Conservation (phyloP, 495 filamentous ascomycete genomes). For the Annulohypoxylon stygium region DNA sequence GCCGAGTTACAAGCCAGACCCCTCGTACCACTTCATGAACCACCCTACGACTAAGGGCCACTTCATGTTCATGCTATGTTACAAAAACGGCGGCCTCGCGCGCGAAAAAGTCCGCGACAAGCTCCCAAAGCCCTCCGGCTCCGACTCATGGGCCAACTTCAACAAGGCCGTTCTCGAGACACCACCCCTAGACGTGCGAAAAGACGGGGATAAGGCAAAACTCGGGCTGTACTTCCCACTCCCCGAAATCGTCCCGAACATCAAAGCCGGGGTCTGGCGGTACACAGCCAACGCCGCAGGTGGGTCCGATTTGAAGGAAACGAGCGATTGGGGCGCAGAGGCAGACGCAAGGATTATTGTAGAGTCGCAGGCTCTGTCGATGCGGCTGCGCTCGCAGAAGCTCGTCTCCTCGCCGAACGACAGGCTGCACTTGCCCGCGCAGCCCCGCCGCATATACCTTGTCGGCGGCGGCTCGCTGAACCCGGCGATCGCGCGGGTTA, state of each 20-base stretch:
- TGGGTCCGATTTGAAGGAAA: constrained; percentile 61
- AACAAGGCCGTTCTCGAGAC: constrained; percentile 74
- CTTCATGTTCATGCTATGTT: constrained; percentile 99
- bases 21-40: constrained; percentile 90
- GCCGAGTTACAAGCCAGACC: constrained; percentile 86
- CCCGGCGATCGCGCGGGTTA: constrained; percentile 82
- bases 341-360: constrained; percentile 88
- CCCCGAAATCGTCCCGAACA: constrained; percentile 95
- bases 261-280: constrained; percentile 84
- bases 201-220: constrained; percentile 71
- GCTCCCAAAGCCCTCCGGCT: constrained; percentile 57
- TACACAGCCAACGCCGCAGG: constrained; percentile 72
- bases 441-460: constrained; percentile 91
- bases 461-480: constrained; percentile 93
- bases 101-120: constrained; percentile 88
- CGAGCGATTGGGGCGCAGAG: constrained; percentile 54
- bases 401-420: constrained; percentile 72
- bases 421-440: constrained; percentile 71
- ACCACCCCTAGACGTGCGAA: constrained; percentile 72
- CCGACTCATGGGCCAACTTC: constrained; percentile 79
- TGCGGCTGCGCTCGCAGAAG: constrained; percentile 83
- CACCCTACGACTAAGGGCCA: constrained; percentile 84
- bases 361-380: constrained; percentile 92
- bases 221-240: constrained; percentile 93
- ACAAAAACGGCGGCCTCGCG: constrained; percentile 96